A percentile compares a stretch with the other conserved stretches of the same genome.
These are phyloP conservation scores for Plenodomus tracheiphilus DNA, from an alignment of 2,329 filamentous ascomycete species.

Conservation along the genomic window DNA sequence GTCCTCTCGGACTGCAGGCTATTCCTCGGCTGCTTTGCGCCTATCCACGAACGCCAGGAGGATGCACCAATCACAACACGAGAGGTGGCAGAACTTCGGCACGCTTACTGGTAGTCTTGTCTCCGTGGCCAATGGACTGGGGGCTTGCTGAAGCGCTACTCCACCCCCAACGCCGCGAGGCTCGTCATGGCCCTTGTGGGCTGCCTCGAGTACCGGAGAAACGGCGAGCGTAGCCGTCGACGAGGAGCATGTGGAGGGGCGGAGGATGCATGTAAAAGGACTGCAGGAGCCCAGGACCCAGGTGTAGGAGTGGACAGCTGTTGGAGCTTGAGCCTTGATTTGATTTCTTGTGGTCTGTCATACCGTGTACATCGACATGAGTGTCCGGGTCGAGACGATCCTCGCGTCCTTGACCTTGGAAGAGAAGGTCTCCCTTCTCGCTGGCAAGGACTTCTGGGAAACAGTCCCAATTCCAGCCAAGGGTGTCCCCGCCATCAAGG, in stretches of 20 bases:
- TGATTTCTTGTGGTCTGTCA: too few species aligned
- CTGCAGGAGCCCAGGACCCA: background rate
- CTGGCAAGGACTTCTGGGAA: constrained; percentile 67
- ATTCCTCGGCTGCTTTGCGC: constrained; percentile 10
- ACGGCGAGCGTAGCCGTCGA: background rate
- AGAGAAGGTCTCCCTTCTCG: constrained; percentile 41
- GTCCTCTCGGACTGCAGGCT: constrained; percentile 5
- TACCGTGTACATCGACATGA: constrained; percentile 17
- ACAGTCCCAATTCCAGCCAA: constrained; percentile 63
- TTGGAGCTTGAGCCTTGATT: background rate
- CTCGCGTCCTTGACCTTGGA: constrained; percentile 39
- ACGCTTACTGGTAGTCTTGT: background rate
- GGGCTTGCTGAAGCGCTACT: background rate
- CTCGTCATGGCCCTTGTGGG: background rate
- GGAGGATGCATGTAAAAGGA: background rate
- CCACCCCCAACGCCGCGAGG: background rate
- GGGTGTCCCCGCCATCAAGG: constrained; percentile 61
- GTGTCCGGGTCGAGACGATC: constrained; percentile 30
- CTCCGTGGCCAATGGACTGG: background rate
- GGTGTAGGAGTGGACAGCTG: background rate
- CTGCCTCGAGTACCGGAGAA: background rate
- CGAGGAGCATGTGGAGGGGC: background rate
- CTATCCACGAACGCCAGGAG: background rate
- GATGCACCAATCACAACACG: constrained; percentile 6
- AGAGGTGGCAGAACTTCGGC: constrained; percentile 23